Evolutionary conservation across 2,329 filamentous ascomycete species (phyloP), one percentile per base, ranked within the genome.

Genomic region (Aspergillus sojae): DNA sequence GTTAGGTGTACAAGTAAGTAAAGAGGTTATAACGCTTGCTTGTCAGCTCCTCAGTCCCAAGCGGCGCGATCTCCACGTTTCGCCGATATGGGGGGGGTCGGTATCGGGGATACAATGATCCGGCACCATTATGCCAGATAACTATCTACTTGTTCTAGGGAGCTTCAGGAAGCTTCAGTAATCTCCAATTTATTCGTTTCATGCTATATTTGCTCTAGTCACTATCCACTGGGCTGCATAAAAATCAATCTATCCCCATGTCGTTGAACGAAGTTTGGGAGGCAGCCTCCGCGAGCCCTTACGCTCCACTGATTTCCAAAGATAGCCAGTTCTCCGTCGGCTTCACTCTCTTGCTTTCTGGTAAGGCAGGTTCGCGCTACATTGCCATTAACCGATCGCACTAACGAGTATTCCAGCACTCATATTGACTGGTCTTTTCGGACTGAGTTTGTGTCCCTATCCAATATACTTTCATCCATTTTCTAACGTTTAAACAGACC

Each of bases 261-360:
- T 92, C 91, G 85, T 84, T 96, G 80, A 89, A 90, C 81, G 89
- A 95, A 80, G 86, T 96, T 83, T 98, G 94, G 94, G 91, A 96
- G 86, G 91, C 92, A 85, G 92, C 94, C 83, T 88, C 91, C 80
- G 88, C 88, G 85, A 91, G 88, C 83, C 92, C 93, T 67, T 98
- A 95, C 83, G 81, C 89, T 72, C 93, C 94, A 66, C 77, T 88
- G 62, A 82, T 98, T 73, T 86, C 86, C 78, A 98, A 98, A 83
- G 86, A 89, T 75, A 89, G 83, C 77, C 95, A 98, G 72, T 95
- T 97, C 83, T 81, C 87, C 70, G 83, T 97, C 69, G 94, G 89
- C 74, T 94, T 94, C 80, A 77, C 84, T 61, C 85, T 97, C 65
- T 84, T 97, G 64, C 75, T 92, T 34, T 75, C 89, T 65, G 92